A percentile compares a stretch with the other conserved stretches of the same genome.
Evolutionary conservation across 208 protist genomes (phyloP).

Genomic region (Wallacemonas sp.): DNA sequence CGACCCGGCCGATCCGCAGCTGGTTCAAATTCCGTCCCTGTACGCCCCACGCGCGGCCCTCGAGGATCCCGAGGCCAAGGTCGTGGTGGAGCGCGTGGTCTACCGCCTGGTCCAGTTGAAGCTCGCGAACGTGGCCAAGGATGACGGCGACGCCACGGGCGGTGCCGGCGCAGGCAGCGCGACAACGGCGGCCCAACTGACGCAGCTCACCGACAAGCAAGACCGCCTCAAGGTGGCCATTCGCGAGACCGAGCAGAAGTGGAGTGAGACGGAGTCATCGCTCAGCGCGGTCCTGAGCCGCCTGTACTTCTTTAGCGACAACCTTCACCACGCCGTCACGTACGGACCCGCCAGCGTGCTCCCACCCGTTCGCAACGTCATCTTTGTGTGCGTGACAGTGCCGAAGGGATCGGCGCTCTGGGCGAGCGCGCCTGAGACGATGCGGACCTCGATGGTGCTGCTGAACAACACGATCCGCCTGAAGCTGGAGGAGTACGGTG

Average conservation of each 20-base stretch:
- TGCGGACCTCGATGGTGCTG: constrained; percentile 58
- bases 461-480: constrained; percentile 70
- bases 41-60: constrained; percentile 68
- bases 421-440: constrained; percentile 56
- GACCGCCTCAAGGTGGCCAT: constrained; percentile 68
- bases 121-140: constrained; percentile 28
- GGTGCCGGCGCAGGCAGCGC: not conserved
- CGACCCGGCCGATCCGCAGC: constrained; percentile 49
- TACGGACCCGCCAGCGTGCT: constrained; percentile 25
- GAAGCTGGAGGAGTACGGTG: constrained; percentile 83
- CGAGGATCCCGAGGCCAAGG: constrained; percentile 71
- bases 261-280: constrained; percentile 36
- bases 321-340: constrained; percentile 61
- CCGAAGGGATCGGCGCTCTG: constrained; percentile 59
- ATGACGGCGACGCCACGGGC: not conserved
- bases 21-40: constrained; percentile 60
- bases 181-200: constrained; percentile 30
- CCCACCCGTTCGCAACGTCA: constrained; percentile 62
- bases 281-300: constrained; percentile 44
- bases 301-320: constrained; percentile 85
- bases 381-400: constrained; percentile 78
- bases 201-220: constrained; percentile 40
- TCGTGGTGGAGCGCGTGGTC: constrained; percentile 70
- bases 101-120: constrained; percentile 72
- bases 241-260: constrained; percentile 58